Evolutionary conservation across 306 rosid species (phyloP), one percentile per base, ranked within the genome.

Genomic region (Cicer bijugum): DNA sequence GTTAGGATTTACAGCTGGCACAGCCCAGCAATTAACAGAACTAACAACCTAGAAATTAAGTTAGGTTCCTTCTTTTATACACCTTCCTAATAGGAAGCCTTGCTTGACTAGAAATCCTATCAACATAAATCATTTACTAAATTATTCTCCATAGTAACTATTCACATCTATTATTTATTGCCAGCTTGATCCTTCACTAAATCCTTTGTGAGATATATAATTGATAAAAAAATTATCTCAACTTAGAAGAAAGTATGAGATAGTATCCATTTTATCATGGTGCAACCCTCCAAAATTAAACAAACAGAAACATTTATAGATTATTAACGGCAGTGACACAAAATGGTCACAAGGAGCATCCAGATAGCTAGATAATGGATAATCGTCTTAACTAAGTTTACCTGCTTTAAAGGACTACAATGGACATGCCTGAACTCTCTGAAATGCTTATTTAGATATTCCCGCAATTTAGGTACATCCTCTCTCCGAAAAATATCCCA

Each of bases 401-500:
- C 98, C 98, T 89, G 86, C 44, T 65, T 82, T 76, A 91, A 44
- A 23, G 85, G 96, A 76, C 77, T 42, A 48, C 96, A 86, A 48
- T 83, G 59, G 50, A 71, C 61, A 81, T 93, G 96, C 80, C 98
- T 85, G 62, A 93, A 91, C 87, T 91, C 93, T 48, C 88, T 69
- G 39, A 81, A 86, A 83, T 93, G 96, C 85, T 84, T 86, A 72
- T 63, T 81, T 60, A 89, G 88, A 68, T 93, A 93, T 75, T 88
- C 84, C 78, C 89, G 75, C 80, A 93, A 88, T 81, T 88, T 88
- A 5, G 91, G 94, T 28, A 80, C 88, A 86, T 93, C 98, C 73
- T 93, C 80, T 80, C 98, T 85, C 44, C 98, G 84, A 67, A 93
- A 93, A 82, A 93, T 88, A 87, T 91, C 98, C 97, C 98, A 91